phyloP scores from a whole-genome alignment of 1,139 yeast genomes.

The Hyphopichia pseudoburtonii region DNA sequence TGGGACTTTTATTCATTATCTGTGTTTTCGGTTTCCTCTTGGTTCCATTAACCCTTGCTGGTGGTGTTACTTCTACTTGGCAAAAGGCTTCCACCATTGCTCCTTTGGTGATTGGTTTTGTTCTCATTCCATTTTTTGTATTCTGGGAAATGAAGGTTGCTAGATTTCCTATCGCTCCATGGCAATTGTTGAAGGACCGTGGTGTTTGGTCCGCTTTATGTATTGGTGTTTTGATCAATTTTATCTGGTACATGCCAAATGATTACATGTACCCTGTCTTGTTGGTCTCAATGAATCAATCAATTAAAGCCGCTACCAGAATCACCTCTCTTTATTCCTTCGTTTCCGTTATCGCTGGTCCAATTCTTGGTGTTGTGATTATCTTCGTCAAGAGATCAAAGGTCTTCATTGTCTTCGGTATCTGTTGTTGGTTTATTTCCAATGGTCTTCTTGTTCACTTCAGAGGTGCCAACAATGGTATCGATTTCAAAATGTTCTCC shows the following conservation, averaged over 20 bases:
- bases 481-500: conserved; percentile 27
- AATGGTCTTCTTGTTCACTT: conserved; percentile 58
- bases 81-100: conserved; percentile 51
- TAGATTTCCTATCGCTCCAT: conserved; percentile 59
- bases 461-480: conserved; percentile 51
- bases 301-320: conserved; percentile 62
- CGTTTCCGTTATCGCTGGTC: conserved; percentile 62
- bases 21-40: conserved; percentile 58
- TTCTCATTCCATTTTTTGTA: conserved; percentile 52
- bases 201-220: conserved; percentile 55
- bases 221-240: conserved; percentile 55
- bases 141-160: conserved; percentile 56
- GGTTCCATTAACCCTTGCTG: conserved; percentile 54
- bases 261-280: conserved; percentile 67
- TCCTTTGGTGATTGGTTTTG: conserved; percentile 64
- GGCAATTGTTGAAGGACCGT: conserved; percentile 56
- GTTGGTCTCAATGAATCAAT: conserved; percentile 59
- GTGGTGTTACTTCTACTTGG: conserved; percentile 56
- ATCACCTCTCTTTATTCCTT: conserved; percentile 64
- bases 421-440: conserved; percentile 51
- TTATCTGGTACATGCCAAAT: conserved; percentile 67
- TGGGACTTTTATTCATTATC: conserved; percentile 52
- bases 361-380: conserved; percentile 56
- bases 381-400: conserved; percentile 55
- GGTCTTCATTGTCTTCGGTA: conserved; percentile 59